Evolutionary conservation across 2,329 filamentous ascomycete genomes (phyloP), one percentile per base, ranked within the genome.

Genomic region (Decorospora gaudefroyi): DNA sequence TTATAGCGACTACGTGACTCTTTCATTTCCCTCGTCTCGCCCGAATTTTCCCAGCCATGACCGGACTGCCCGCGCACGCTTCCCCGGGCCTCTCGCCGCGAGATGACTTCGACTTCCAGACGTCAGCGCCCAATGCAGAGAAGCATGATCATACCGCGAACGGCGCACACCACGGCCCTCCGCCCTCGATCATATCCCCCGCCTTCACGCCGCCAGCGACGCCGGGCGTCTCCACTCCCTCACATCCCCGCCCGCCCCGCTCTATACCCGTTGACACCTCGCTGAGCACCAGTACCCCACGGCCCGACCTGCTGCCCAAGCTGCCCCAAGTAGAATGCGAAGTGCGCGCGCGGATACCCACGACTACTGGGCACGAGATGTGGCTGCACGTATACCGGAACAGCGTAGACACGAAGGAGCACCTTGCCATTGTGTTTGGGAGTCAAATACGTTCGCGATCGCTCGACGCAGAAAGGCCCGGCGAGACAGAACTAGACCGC

Each of bases 381-480:
- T 99, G 95, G 72, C 74, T 99, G 37, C 92, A 99, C 66, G 77
- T 97, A 0, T 99, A 99, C 74, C 85, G 85, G 52, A 99, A 99
- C 72, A 88, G 88, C 60, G 83, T 89, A 5, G 93, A 99, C 70
- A 88, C 86, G 55, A 99, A 99, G 72, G 93, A 99, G 67, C 93
- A 99, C 68, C 75, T 99, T 37, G 93, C 93, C 12, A 97, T 99
- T 64, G 93, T 99, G 0, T 99, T 99, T 70, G 93, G 93, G 2
- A 85, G 86, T 46, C 78, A 85, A 33, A 96, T 97, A 56, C 81
- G 93, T 33, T 82, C 68, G 83, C 84, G 75, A 63, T 82, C 72
- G 39, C 76, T 95, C 6, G 87, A 93, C 67, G 83, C 83, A 10
- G 79, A 81, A 29, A 75, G 86, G 17, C 81, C 85, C 12, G 88